Evolutionary conservation across 148 eudicot species (phyloP), one percentile per base, ranked within the genome.

Genomic region (Pharnaceum exiguum): DNA sequence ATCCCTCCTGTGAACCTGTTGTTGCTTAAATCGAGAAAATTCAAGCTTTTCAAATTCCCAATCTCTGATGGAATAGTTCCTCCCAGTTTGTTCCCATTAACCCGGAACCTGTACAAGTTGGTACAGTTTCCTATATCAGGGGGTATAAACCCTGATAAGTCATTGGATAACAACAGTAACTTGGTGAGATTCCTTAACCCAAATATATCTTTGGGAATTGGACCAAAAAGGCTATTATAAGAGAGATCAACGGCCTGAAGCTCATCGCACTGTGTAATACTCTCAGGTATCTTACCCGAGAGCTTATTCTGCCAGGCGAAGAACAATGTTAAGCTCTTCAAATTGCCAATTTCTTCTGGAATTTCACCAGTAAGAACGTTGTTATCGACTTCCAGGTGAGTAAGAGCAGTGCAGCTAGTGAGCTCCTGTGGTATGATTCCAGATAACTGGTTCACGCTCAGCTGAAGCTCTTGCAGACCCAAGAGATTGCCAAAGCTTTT

Each of bases 281-380:
- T 75, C 16, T 23, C 67, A 5, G 99, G 99, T 60, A 94, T 86
- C 17, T 46, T 70, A 0, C 99, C 99, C 4, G 99, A 77, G 21
- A 94, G 84, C 22, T 78, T 84, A 67, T 93, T 94, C 62, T 78
- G 78, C 99, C 99, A 93, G 32, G 96, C 96, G 26, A 89, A 94
- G 65, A 93, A 86, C 29, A 89, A 66, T 35, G 63, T 89, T 67
- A 94, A 63, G 64, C 74, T 77, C 77, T 70, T 86, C 62, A 94
- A 55, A 7, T 73, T 79, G 22, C 96, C 91, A 10, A 94, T 69
- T 22, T 59, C 44, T 31, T 40, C 55, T 10, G 99, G 99, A 46
- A 94, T 83, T 56, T 76, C 95, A 5, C 99, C 99, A 0, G 87
- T 69, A 37, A 94, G 63, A 1, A 29, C 59, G 44, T 94, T 94